phyloP scores from a whole-genome alignment of 139 green algal species.

The Picochlorum sp. region DNA sequence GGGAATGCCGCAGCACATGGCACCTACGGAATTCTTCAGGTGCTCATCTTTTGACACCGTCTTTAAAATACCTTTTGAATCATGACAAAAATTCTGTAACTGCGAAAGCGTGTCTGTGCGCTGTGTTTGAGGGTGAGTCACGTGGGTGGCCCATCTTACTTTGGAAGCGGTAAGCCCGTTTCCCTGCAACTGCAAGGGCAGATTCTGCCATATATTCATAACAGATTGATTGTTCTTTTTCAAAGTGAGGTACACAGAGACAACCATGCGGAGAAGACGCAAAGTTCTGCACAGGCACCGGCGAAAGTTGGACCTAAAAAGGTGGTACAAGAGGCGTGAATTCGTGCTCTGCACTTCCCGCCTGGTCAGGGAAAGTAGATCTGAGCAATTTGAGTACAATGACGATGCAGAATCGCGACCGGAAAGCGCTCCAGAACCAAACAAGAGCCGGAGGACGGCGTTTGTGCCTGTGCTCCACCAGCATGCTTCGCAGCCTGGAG shows the following conservation, averaged over 20 bases:
- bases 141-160: conserved; percentile 1
- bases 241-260: conserved; percentile 3
- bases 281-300: conserved; percentile 2
- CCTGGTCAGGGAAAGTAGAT: conserved; percentile 2
- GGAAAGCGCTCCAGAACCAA: conserved; percentile 2
- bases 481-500: background rate
- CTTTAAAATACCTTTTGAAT: background rate
- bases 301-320: conserved; percentile 4
- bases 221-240: background rate
- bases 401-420: background rate
- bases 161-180: conserved; percentile 5
- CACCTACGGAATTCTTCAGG: too few relatives aligned
- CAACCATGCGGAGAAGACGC: conserved; percentile 1
- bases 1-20: too few relatives aligned
- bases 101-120: background rate
- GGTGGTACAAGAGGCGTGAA: conserved; percentile 5
- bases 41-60: too few relatives aligned
- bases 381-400: background rate
- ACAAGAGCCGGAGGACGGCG: background rate
- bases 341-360: conserved; percentile 1
- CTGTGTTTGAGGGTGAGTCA: background rate
- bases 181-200: conserved; percentile 1
- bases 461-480: conserved; percentile 1
- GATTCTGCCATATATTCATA: conserved; percentile 5
- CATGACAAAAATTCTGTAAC: background rate